phyloP scores from a whole-genome alignment of 2,329 filamentous ascomycete genomes.

The Sporothrix protearum region DNA sequence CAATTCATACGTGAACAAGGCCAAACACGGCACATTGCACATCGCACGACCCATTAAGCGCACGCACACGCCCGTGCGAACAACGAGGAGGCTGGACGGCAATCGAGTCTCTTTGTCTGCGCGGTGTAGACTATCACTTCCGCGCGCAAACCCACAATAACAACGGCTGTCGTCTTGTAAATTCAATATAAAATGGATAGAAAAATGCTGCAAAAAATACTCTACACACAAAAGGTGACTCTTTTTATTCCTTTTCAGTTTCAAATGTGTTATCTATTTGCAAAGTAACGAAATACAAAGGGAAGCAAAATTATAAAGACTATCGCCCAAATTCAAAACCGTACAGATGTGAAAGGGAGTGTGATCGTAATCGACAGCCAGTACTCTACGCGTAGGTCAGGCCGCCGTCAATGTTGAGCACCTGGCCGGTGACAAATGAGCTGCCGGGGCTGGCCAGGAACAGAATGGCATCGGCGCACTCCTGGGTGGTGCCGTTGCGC shows the following conservation, averaged over 20 bases:
- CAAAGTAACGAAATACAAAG: no score
- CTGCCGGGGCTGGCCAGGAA: slow-evolving; percentile 29
- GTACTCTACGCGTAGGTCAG: slow-evolving; percentile 16
- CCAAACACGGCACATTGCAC: not conserved
- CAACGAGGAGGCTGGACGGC: not conserved
- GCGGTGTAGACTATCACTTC: no score
- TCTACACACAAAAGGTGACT: no score
- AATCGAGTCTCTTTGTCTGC: not conserved
- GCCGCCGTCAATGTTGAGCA: slow-evolving; percentile 30
- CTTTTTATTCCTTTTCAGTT: no score
- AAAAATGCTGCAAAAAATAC: not conserved
- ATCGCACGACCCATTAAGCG: not conserved
- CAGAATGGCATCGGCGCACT: slow-evolving; percentile 28
- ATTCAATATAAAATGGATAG: no score
- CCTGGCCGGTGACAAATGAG: slow-evolving; percentile 30
- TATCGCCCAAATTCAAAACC: no score
- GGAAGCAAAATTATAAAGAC: not conserved
- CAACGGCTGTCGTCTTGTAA: no score
- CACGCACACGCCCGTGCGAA: not conserved
- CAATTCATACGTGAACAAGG: not conserved
- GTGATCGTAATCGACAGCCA: not conserved
- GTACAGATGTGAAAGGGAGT: no score
- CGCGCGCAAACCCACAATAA: no score
- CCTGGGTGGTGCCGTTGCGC: slow-evolving; percentile 29
- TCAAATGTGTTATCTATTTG: no score